A percentile compares a stretch with the other conserved stretches of the same genome.
These are phyloP conservation scores for Vitis riparia DNA, from an alignment of 164 flowering plant species.

Conservation along the genomic window DNA sequence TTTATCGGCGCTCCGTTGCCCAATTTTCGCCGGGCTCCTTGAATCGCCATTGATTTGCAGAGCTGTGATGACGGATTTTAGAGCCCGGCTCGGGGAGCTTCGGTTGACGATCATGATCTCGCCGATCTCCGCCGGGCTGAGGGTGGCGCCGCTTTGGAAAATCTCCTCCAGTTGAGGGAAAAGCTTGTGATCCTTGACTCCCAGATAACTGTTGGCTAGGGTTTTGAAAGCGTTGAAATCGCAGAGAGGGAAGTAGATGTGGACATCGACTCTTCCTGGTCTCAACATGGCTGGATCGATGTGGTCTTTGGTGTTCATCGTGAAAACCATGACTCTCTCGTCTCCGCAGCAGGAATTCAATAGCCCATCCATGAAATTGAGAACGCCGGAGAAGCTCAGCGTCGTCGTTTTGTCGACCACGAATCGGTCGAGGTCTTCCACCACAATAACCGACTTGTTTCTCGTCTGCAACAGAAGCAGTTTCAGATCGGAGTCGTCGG, in stretches of 20 bases:
- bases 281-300: constrained; percentile 60
- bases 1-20: constrained; percentile 13
- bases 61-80: constrained; percentile 68
- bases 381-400: constrained; percentile 50
- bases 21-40: constrained; percentile 9
- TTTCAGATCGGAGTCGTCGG: constrained; percentile 61
- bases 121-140: constrained; percentile 81
- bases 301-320: constrained; percentile 56
- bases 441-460: constrained; percentile 53
- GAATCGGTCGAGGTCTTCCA: constrained; percentile 73
- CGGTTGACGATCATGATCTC: constrained; percentile 81
- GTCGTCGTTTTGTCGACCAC: constrained; percentile 33
- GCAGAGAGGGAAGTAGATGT: constrained; percentile 68
- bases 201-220: constrained; percentile 67
- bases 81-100: constrained; percentile 74
- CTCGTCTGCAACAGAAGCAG: constrained; percentile 54
- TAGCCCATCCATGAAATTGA: constrained; percentile 86
- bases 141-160: constrained; percentile 53
- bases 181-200: constrained; percentile 82
- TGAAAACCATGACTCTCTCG: constrained; percentile 78
- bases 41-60: constrained; percentile 49
- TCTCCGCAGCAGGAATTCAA: constrained; percentile 69
- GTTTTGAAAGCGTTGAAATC: constrained; percentile 69
- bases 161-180: constrained; percentile 80
- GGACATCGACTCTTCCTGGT: constrained; percentile 89